These are phyloP conservation scores for Nakaseomyces bracarensis DNA, from an alignment of 1,139 yeast genomes.

Conservation along the genomic window DNA sequence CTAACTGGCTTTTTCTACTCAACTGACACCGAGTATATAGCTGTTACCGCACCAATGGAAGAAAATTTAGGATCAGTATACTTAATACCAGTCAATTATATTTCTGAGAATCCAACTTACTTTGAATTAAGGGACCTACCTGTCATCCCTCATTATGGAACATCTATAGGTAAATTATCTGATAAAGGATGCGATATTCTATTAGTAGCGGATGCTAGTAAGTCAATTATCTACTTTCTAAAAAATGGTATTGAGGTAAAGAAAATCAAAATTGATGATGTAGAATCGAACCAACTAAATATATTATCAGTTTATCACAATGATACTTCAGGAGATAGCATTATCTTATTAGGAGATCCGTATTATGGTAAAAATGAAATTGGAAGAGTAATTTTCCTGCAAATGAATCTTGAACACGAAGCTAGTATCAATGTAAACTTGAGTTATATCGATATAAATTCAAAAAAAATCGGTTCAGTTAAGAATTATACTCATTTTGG, in stretches of 20 bases:
- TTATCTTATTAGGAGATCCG: slow-evolving; percentile 38
- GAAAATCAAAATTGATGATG: background rate
- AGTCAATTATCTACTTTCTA: slow-evolving; percentile 24
- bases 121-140: background rate
- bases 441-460: too few relatives aligned
- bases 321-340: slow-evolving; percentile 35
- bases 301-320: slow-evolving; percentile 29
- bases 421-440: too few relatives aligned
- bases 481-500: slow-evolving; percentile 37
- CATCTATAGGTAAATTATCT: slow-evolving; percentile 21
- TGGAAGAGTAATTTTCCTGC: slow-evolving; percentile 37
- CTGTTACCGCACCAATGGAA: slow-evolving; percentile 44
- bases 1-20: slow-evolving; percentile 36
- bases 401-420: slow-evolving; percentile 26
- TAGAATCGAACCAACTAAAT: slow-evolving; percentile 13
- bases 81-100: slow-evolving; percentile 30
- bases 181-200: slow-evolving; percentile 26
- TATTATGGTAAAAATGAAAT: slow-evolving; percentile 36
- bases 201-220: slow-evolving; percentile 35
- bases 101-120: background rate
- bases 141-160: slow-evolving; percentile 27
- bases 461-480: too few relatives aligned
- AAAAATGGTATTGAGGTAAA: slow-evolving; percentile 5
- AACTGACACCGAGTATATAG: slow-evolving; percentile 34
- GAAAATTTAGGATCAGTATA: slow-evolving; percentile 37